phyloP scores from a whole-genome alignment of 2,329 filamentous ascomycete genomes.

The Coniella vitis region DNA sequence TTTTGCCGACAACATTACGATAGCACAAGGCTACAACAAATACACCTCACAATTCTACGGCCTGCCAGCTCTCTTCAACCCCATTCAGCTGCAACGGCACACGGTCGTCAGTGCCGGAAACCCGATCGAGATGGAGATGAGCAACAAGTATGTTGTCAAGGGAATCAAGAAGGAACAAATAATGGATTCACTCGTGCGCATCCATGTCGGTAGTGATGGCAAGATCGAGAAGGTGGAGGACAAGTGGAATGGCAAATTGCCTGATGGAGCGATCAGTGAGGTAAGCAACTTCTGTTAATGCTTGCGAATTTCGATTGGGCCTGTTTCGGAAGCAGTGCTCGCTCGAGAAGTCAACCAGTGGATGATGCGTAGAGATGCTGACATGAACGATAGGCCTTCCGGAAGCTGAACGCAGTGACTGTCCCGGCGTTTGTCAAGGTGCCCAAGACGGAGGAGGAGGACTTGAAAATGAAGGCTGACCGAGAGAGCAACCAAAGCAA shows the following conservation, averaged over 20 bases:
- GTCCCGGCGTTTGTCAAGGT: conserved; percentile 29
- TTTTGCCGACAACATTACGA: conserved; percentile 53
- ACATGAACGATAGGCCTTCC: conserved; percentile 23
- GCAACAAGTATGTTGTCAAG: conserved; percentile 31
- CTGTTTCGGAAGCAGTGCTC: too few relatives aligned
- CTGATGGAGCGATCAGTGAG: conserved; percentile 27
- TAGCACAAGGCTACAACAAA: conserved; percentile 47
- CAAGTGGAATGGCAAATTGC: conserved; percentile 30
- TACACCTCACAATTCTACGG: conserved; percentile 49
- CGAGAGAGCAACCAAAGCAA: conserved; percentile 19
- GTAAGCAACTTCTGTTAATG: conserved; percentile 24
- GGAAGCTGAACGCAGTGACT: conserved; percentile 30
- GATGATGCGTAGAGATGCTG: too few relatives aligned
- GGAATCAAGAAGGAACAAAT: conserved; percentile 26
- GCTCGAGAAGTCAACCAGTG: too few relatives aligned
- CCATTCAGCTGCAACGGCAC: conserved; percentile 49
- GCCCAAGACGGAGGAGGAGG: conserved; percentile 29
- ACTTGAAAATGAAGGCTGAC: conserved; percentile 25
- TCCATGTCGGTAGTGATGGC: conserved; percentile 26
- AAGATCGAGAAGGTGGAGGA: conserved; percentile 31
- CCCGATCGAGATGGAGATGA: conserved; percentile 48
- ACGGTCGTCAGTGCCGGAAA: conserved; percentile 48
- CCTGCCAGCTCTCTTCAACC: conserved; percentile 48
- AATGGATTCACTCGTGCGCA: conserved; percentile 26
- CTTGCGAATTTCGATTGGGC: too few relatives aligned